Evolutionary conservation across 31 red algal species (phyloP).

Genomic region (Odonthalia washingtoniensis): DNA sequence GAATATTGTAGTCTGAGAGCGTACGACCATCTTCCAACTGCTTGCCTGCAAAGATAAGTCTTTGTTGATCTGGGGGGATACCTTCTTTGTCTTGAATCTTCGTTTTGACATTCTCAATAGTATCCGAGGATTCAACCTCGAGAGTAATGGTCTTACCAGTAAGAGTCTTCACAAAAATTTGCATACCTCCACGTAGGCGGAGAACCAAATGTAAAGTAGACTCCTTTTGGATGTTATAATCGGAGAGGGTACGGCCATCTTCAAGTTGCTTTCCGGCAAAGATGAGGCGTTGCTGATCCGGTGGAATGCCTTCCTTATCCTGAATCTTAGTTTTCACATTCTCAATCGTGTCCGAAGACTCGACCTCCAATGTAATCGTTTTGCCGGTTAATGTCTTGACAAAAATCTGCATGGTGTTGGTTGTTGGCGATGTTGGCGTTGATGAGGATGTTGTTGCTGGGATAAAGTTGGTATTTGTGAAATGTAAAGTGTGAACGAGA

Average conservation of each 20-base stretch:
- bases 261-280: neutral
- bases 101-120: conserved; percentile 6
- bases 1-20: too few relatives aligned
- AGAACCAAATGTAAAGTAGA: conserved; percentile 15
- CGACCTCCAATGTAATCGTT: conserved; percentile 41
- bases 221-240: conserved; percentile 10
- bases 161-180: conserved; percentile 87
- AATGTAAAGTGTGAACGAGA: too few relatives aligned
- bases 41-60: too few relatives aligned
- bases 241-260: neutral
- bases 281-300: conserved; percentile 40
- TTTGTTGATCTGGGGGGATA: too few relatives aligned
- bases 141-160: conserved; percentile 24
- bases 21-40: too few relatives aligned
- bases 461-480: too few relatives aligned
- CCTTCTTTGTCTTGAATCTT: too few relatives aligned
- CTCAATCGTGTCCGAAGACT: conserved; percentile 6
- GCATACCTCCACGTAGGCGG: neutral
- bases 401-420: conserved; percentile 83
- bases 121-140: neutral
- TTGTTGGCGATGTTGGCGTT: too few relatives aligned
- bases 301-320: conserved; percentile 2
- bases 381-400: conserved; percentile 87
- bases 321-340: conserved; percentile 10
- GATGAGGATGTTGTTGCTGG: too few relatives aligned